Evolutionary conservation across 2,329 filamentous ascomycete genomes (phyloP), one percentile per base, ranked within the genome.

Genomic region (Teratosphaeriaceae sp.): DNA sequence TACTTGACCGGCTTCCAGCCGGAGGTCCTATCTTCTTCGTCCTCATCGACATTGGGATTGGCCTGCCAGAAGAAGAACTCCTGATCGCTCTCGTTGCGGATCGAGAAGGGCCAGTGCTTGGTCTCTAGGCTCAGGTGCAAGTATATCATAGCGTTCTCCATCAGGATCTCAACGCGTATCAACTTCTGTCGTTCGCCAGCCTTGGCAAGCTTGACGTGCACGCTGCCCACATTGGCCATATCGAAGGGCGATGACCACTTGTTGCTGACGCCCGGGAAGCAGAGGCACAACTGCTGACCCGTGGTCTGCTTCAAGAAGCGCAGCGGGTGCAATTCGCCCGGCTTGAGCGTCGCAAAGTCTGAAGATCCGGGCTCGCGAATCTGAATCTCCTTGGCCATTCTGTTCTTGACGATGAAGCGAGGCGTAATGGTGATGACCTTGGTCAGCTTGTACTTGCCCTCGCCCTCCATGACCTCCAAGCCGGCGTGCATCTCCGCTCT

Each of bases 241-340:
- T 94, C 95, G 72, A 98, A 96, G 0, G 92, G 89, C 11, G 92
- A 92, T 0, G 90, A 94, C 92, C 92, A 98, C 54, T 92, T 88
- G 59, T 95, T 96, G 67, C 94, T 94, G 35, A 96, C 79, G 0
- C 90, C 92, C 0, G 89, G 86, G 63, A 94, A 95, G 65, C 89
- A 94, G 6, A 98, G 71, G 49, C 88, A 94, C 5, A 98, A 70
- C 62, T 98, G 92, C 61, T 97, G 96, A 33, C 85, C 79, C 1
- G 79, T 75, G 11, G 80, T 81, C 63, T 88, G 85, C 53, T 90
- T 86, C 58, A 98, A 73, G 70, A 94, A 97, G 58, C 95, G 85
- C 29, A 98, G 72, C 9, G 94, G 88, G 42, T 90, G 79, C 19
- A 96, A 71, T 21, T 88, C 80, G n/a, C 85, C 84, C 15, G 81